These are phyloP conservation scores for Vickermania spadyakhi DNA, from an alignment of 208 protist genomes.

Conservation along the genomic window DNA sequence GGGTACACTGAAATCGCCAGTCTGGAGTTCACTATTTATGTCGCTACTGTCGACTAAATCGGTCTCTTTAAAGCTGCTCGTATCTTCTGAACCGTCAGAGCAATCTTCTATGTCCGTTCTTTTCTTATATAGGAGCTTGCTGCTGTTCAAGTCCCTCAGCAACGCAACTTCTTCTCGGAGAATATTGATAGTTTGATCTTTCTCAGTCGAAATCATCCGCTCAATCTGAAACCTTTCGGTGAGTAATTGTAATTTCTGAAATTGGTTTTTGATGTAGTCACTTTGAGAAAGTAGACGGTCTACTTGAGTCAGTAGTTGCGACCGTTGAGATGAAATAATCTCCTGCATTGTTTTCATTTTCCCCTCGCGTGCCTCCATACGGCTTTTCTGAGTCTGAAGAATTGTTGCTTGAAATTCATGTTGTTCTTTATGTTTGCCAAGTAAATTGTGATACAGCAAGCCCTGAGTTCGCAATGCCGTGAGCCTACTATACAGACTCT, in stretches of 20 bases:
- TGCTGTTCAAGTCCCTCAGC: constrained; percentile 39
- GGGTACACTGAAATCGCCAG: too few relatives aligned
- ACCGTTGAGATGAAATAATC: constrained; percentile 67
- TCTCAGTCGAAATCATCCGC: constrained; percentile 47
- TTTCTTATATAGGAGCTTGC: too few relatives aligned
- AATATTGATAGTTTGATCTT: constrained; percentile 57
- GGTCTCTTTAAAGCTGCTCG: too few relatives aligned
- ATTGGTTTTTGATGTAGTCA: constrained; percentile 31
- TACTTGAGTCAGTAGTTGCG: constrained; percentile 44
- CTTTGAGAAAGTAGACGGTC: constrained; percentile 40
- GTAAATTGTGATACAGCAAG: constrained; percentile 73
- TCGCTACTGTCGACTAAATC: too few relatives aligned
- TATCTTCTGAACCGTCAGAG: too few relatives aligned
- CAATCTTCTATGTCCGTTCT: too few relatives aligned
- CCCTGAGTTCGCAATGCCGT: constrained; percentile 59
- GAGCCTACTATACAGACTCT: constrained; percentile 63
- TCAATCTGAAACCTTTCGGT: constrained; percentile 68
- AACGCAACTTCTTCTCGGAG: constrained; percentile 55
- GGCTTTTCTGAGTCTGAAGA: constrained; percentile 70
- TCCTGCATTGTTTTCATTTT: constrained; percentile 78
- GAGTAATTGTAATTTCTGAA: constrained; percentile 32
- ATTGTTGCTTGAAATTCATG: constrained; percentile 78
- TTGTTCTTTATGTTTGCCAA: constrained; percentile 77
- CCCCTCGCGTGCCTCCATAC: constrained; percentile 72
- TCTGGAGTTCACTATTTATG: too few relatives aligned